Percentiles rank a stretch among this genome's conserved stretches.
These are phyloP conservation scores for Kuraishia borneana DNA, from an alignment of 805 yeast species.

Conservation along the genomic window DNA sequence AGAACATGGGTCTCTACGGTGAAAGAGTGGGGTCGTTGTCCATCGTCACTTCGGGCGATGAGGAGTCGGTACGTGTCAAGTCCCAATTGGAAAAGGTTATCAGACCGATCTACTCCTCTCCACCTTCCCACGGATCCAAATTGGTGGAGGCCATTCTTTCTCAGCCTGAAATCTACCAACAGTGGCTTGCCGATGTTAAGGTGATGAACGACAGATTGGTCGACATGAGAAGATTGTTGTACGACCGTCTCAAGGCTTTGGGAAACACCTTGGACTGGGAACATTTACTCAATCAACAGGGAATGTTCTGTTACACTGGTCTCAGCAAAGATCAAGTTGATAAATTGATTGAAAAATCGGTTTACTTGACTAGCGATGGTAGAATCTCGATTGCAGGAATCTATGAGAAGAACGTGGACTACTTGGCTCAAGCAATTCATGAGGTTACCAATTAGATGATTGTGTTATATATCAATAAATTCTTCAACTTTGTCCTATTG, in stretches of 20 bases:
- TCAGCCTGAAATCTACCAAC: slow-evolving; percentile 42
- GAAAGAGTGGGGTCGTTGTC: slow-evolving; percentile 86
- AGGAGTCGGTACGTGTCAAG: slow-evolving; percentile 37
- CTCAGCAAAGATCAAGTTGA: slow-evolving; percentile 60
- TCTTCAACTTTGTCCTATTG: no score
- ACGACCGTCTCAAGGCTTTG: slow-evolving; percentile 38
- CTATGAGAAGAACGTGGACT: slow-evolving; percentile 67
- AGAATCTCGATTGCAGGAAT: slow-evolving; percentile 88
- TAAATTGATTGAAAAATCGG: slow-evolving; percentile 57
- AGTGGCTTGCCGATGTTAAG: slow-evolving; percentile 78
- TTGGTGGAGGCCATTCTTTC: slow-evolving; percentile 71
- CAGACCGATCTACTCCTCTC: slow-evolving; percentile 84
- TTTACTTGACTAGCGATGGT: slow-evolving; percentile 85
- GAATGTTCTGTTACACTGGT: slow-evolving; percentile 95
- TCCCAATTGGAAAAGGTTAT: slow-evolving; percentile 69
- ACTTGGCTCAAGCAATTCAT: slow-evolving; percentile 52
- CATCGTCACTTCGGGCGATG: slow-evolving; percentile 43
- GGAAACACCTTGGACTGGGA: slow-evolving; percentile 66
- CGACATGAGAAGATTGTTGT: slow-evolving; percentile 55
- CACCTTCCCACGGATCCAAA: slow-evolving; percentile 90
- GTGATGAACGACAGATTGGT: slow-evolving; percentile 72
- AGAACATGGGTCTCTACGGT: slow-evolving; percentile 92
- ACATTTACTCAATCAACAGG: slow-evolving; percentile 79
- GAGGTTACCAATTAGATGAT: slow-evolving; percentile 37
- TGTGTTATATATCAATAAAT: no score